Evolutionary conservation across 441 rosid species (phyloP).

Genomic region (Erysimum pusillum): DNA sequence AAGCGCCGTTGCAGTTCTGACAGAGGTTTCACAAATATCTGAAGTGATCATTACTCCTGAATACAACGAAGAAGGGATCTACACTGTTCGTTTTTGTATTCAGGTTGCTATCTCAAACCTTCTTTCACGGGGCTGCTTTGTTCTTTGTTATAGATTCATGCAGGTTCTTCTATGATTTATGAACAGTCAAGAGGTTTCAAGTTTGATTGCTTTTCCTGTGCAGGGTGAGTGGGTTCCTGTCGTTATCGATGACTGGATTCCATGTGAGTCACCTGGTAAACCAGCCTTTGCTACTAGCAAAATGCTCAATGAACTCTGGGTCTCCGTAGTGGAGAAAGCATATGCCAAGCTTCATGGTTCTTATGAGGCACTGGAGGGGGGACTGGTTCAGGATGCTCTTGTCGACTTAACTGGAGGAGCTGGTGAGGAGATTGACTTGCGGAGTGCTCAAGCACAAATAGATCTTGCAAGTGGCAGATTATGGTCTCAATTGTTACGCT

Average conservation of each 20-base stretch:
- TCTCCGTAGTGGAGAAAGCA: constrained; percentile 96
- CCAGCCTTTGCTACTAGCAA: constrained; percentile 99
- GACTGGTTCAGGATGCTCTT: constrained; percentile 99
- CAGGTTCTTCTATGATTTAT: constrained; percentile 32
- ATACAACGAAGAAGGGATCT: constrained; percentile 99
- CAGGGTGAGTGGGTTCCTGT: constrained; percentile 99
- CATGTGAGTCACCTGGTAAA: constrained; percentile 95
- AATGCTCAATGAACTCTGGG: constrained; percentile 97
- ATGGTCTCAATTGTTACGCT: constrained; percentile 98
- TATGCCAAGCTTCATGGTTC: constrained; percentile 99
- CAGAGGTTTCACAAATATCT: constrained; percentile 95
- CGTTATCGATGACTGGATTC: constrained; percentile 99
- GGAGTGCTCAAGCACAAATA: constrained; percentile 99
- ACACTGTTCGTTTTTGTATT: constrained; percentile 99
- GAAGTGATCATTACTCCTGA: constrained; percentile 98
- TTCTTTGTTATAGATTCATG: constrained; percentile 20
- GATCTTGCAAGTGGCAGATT: constrained; percentile 99
- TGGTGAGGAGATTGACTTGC: constrained; percentile 99
- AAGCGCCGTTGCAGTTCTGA: constrained; percentile 97
- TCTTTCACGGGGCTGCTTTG: constrained; percentile 24
- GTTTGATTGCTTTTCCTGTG: constrained; percentile 41
- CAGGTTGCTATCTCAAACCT: constrained; percentile 68
- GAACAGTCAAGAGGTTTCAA: constrained; percentile 1
- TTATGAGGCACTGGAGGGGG: constrained; percentile 99
- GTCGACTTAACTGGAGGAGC: constrained; percentile 99